Conservation (phyloP, 2,329 filamentous ascomycete genomes). For the Colletotrichum musicola region DNA sequence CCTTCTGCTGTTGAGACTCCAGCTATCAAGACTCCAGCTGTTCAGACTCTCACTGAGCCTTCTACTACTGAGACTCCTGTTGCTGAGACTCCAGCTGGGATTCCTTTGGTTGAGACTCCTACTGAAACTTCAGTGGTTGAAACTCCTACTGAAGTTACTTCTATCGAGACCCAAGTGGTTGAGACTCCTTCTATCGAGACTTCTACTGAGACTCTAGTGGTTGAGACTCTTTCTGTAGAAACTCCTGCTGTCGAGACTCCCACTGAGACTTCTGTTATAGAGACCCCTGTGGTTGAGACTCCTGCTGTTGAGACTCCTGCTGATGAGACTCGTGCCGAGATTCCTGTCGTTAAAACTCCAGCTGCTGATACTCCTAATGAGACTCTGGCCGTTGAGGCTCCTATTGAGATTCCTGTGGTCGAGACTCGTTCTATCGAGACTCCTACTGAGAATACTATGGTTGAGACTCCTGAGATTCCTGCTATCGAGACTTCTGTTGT, state of each 20-base stretch:
- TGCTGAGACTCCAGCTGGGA: not conserved
- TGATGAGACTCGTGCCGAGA: not conserved
- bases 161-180: not conserved
- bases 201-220: not conserved
- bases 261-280: not conserved
- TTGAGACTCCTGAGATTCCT: not conserved
- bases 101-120: not conserved
- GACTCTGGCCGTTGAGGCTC: not conserved
- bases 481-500: not conserved
- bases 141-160: not conserved
- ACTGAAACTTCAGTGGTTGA: not conserved
- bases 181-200: conserved; percentile 10
- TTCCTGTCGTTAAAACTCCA: not conserved
- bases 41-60: not conserved
- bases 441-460: not conserved
- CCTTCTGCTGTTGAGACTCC: not conserved
- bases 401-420: not conserved
- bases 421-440: conserved; percentile 11
- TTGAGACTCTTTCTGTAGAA: not conserved
- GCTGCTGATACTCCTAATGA: no score
- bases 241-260: not conserved
- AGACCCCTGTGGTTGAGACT: no score
- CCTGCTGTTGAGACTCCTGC: not conserved
- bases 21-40: not conserved
- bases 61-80: not conserved